Evolutionary conservation across 345 rosid genomes (phyloP).

Genomic region (Arabis alpina): DNA sequence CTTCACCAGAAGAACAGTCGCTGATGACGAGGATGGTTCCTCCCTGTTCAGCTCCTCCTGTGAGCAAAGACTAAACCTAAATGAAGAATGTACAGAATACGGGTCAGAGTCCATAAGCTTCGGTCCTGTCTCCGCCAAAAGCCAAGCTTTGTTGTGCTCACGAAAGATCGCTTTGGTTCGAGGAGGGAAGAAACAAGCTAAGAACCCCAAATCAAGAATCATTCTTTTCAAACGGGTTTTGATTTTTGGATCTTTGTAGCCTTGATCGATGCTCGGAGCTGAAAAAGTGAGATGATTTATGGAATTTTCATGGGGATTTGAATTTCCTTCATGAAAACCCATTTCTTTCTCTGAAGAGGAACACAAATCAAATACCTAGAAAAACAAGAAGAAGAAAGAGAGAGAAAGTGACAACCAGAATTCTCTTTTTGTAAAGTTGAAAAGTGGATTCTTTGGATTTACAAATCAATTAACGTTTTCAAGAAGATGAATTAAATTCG

Average conservation of each 20-base stretch:
- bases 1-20: conserved; percentile 84
- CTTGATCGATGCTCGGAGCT: too few species aligned
- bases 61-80: conserved; percentile 89
- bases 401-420: conserved; percentile 19
- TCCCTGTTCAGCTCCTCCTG: conserved; percentile 69
- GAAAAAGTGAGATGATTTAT: too few species aligned
- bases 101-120: conserved; percentile 69
- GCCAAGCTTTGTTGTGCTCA: conserved; percentile 77
- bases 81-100: conserved; percentile 88
- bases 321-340: not conserved
- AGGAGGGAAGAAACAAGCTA: conserved; percentile 60
- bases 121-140: conserved; percentile 73
- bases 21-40: conserved; percentile 40
- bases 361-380: conserved; percentile 15
- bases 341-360: conserved; percentile 14
- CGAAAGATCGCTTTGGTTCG: conserved; percentile 28
- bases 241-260: conserved; percentile 18
- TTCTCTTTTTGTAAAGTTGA: conserved; percentile 18
- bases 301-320: not conserved
- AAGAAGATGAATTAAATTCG: conserved; percentile 11
- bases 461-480: not conserved
- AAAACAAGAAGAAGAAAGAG: not conserved
- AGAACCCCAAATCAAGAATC: conserved; percentile 62
- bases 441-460: conserved; percentile 4
- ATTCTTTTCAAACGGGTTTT: conserved; percentile 51